Evolutionary conservation across 192 early-diverging fungal genomes (phyloP).

Genomic region (Pilaira anomala): DNA sequence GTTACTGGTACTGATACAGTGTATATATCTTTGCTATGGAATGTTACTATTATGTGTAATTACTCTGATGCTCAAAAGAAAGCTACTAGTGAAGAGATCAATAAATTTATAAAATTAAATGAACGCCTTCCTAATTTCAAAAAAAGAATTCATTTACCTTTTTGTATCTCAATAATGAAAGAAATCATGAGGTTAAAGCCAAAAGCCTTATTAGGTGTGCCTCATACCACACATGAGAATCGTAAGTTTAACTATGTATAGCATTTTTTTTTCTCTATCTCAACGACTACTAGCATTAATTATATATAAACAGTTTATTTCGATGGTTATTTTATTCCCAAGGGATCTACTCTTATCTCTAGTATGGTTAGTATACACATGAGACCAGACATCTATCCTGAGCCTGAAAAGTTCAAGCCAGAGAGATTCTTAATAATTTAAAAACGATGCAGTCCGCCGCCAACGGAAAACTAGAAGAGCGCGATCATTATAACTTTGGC

Average conservation of each 20-base stretch:
- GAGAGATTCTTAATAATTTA: conserved; percentile 29
- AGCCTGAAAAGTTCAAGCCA: conserved; percentile 49
- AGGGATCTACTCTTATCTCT: conserved; percentile 41
- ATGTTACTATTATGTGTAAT: neutral
- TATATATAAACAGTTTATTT: neutral
- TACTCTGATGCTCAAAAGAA: conserved; percentile 1
- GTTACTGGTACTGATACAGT: conserved; percentile 11
- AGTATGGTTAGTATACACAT: conserved; percentile 49
- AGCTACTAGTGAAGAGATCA: neutral
- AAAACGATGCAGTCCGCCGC: conserved; percentile 9
- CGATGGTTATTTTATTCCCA: conserved; percentile 47
- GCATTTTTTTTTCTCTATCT: no score
- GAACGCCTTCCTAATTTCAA: neutral
- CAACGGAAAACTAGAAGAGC: conserved; percentile 11
- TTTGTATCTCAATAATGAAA: neutral
- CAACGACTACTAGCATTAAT: no score
- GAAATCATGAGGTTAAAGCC: conserved; percentile 5
- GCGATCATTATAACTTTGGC: conserved; percentile 26
- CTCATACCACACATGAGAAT: neutral
- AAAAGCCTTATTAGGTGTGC: conserved; percentile 1
- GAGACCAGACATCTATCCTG: conserved; percentile 24
- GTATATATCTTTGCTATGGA: conserved; percentile 1
- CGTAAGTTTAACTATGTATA: no score
- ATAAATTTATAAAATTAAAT: neutral
- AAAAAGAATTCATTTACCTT: conserved; percentile 1